phyloP scores from a whole-genome alignment of 2,329 filamentous ascomycete species.

The Penicillium oxalicum region DNA sequence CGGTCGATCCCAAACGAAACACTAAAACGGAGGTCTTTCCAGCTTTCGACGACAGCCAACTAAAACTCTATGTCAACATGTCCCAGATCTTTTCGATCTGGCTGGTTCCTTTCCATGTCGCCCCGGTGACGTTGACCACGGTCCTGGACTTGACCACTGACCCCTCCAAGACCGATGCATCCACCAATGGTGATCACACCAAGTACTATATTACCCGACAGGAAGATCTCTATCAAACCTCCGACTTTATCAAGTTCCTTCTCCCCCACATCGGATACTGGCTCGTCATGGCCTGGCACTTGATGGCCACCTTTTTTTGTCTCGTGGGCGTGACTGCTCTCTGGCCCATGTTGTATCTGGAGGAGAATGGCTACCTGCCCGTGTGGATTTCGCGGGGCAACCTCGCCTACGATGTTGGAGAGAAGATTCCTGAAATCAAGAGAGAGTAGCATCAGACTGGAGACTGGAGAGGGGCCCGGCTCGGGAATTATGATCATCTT shows the following conservation, averaged over 20 bases:
- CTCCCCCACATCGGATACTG: conserved; percentile 53
- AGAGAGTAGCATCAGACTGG: conserved; percentile 6
- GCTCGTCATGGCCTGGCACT: conserved; percentile 57
- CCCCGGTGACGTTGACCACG: conserved; percentile 61
- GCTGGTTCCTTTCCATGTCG: conserved; percentile 68
- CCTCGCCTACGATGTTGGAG: conserved; percentile 20
- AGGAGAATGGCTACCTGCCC: conserved; percentile 37
- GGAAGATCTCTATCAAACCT: conserved; percentile 74
- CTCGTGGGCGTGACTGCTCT: conserved; percentile 51
- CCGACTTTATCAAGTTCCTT: conserved; percentile 69
- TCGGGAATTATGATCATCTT: too few relatives aligned
- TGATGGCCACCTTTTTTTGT: conserved; percentile 60
- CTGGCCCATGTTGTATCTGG: conserved; percentile 47
- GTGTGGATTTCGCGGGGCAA: conserved; percentile 21
- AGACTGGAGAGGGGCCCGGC: too few relatives aligned
- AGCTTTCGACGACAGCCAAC: conserved; percentile 63
- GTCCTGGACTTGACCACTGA: conserved; percentile 57
- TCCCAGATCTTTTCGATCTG: conserved; percentile 72
- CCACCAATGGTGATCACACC: conserved; percentile 20
- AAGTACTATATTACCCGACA: conserved; percentile 70
- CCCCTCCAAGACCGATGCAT: conserved; percentile 19
- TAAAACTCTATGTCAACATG: conserved; percentile 67
- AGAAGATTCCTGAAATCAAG: conserved; percentile 22
- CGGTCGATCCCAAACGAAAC: too few relatives aligned
- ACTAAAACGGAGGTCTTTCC: background rate